Conservation (phyloP, 2,329 filamentous ascomycete species). For the Rutstroemia sydowiana region DNA sequence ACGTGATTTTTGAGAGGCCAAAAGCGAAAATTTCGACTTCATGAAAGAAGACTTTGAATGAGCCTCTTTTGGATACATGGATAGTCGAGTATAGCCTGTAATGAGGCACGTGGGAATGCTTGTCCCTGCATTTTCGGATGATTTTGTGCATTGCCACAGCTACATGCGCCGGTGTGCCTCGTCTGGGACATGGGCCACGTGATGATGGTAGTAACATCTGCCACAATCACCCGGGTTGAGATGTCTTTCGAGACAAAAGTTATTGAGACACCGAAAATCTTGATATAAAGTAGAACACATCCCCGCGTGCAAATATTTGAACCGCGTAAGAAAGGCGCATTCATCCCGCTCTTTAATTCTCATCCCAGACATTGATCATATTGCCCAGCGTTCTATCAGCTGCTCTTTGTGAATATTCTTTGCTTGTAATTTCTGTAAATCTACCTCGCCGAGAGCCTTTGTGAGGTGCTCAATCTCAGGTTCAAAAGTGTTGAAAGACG, state of each 20-base stretch:
- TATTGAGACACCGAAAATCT: background rate
- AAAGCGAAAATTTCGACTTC: background rate
- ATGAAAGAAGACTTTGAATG: background rate
- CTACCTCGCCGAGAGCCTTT: conserved; percentile 29
- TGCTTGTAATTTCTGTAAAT: conserved; percentile 31
- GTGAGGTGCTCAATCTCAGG: conserved; percentile 34
- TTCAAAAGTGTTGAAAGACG: conserved; percentile 35
- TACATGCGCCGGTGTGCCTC: background rate
- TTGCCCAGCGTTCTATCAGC: conserved; percentile 39
- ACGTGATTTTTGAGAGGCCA: background rate
- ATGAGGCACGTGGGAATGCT: conserved; percentile 3
- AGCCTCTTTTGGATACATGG: background rate
- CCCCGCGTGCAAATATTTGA: background rate
- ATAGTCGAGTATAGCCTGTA: background rate
- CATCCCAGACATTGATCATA: conserved; percentile 13
- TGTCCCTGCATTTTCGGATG: conserved; percentile 7
- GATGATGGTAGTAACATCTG: conserved; percentile 10
- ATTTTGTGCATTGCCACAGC: conserved; percentile 6
- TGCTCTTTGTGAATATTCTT: conserved; percentile 44
- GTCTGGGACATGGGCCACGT: background rate
- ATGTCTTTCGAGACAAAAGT: background rate
- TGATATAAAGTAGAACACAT: conserved; percentile 3
- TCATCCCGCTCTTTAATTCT: background rate
- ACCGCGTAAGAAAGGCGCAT: background rate
- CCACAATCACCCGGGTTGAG: conserved; percentile 7